Percentiles rank a stretch among this genome's conserved stretches.
Conservation (phyloP, 768 basidiomycete genomes). For the Mrakia frigida region DNA sequence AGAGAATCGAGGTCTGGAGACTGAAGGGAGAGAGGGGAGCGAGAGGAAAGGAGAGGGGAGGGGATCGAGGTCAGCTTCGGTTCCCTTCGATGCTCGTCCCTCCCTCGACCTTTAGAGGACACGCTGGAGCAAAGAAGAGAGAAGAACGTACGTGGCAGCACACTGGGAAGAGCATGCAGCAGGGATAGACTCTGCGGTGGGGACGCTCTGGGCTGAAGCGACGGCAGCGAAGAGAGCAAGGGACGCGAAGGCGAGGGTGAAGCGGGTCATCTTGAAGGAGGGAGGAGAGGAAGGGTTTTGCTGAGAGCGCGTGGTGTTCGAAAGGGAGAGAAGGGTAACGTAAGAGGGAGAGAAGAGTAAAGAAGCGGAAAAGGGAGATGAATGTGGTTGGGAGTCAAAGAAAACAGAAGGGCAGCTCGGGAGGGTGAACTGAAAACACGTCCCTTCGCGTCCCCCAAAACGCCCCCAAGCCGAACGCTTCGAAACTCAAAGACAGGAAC, state of each 20-base stretch:
- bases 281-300: background rate
- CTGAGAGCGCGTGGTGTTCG: background rate
- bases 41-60: background rate
- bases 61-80: background rate
- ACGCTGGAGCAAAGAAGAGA: background rate
- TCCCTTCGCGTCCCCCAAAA: no score
- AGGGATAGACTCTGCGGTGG: conserved; percentile 41
- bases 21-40: conserved; percentile 8
- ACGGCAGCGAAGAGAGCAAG: conserved; percentile 37
- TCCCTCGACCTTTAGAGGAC: background rate
- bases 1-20: conserved; percentile 39
- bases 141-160: conserved; percentile 31
- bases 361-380: background rate
- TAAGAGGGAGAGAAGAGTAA: background rate
- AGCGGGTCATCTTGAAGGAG: conserved; percentile 32
- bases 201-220: conserved; percentile 39
- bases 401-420: no score
- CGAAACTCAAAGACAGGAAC: no score
- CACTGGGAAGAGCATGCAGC: conserved; percentile 39
- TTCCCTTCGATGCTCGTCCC: background rate
- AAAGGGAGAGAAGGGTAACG: background rate
- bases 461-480: no score
- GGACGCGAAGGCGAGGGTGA: conserved; percentile 36
- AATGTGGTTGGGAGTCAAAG: no score
- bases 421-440: no score